phyloP scores from a whole-genome alignment of 352 stramenopile genomes.

The Phytophthora tubulina region DNA sequence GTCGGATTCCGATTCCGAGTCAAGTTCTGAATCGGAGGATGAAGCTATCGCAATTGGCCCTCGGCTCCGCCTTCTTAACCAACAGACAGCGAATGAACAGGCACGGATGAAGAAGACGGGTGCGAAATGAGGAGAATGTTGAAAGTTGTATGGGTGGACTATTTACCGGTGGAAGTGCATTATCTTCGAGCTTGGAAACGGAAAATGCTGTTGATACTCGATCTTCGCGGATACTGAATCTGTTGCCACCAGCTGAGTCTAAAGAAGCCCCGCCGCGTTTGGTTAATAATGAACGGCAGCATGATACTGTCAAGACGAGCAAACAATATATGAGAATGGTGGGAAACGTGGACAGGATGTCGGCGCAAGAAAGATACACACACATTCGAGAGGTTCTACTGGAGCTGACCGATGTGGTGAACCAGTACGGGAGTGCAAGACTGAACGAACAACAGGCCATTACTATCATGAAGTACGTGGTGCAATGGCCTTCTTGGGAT shows the following conservation, averaged over 20 bases:
- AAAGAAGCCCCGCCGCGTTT: neutral
- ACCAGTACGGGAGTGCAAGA: neutral
- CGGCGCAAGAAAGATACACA: neutral
- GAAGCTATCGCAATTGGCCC: neutral
- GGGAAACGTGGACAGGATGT: neutral
- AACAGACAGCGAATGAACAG: neutral
- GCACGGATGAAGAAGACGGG: neutral
- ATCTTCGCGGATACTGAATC: slow-evolving; percentile 10
- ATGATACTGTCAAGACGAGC: neutral
- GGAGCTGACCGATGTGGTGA: neutral
- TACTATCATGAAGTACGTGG: neutral
- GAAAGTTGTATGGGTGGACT: neutral
- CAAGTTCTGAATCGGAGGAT: slow-evolving; percentile 5
- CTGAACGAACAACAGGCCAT: neutral
- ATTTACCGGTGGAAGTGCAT: neutral
- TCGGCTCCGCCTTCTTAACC: neutral
- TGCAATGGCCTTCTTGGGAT: neutral
- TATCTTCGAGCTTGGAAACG: neutral
- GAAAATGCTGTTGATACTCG: neutral
- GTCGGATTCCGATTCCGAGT: neutral
- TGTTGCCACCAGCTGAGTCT: neutral
- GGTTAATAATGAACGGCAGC: neutral
- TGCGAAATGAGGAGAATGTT: neutral
- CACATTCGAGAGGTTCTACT: neutral
- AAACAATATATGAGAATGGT: neutral